Conservation (phyloP, 2,329 filamentous ascomycete genomes). For the Neophaeococcomyces aloes region DNA sequence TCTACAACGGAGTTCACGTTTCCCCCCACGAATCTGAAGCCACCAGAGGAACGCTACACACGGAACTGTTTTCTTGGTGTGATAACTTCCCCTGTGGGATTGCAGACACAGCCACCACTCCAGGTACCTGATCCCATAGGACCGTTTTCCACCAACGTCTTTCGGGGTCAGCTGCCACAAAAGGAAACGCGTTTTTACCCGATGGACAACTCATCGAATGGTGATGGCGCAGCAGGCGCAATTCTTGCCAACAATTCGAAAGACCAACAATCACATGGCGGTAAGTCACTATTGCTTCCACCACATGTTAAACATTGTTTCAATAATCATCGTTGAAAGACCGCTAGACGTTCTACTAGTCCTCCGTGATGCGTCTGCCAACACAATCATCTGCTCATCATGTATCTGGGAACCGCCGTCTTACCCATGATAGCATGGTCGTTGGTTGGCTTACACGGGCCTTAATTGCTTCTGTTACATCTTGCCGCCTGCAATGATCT, state of each 20-base stretch:
- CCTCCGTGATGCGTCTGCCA: neutral
- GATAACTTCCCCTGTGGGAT: neutral
- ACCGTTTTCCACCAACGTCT: too few relatives aligned
- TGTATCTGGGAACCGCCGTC: neutral
- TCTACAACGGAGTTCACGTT: too few relatives aligned
- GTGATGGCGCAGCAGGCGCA: neutral
- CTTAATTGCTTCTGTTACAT: neutral
- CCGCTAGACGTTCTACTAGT: neutral
- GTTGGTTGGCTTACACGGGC: neutral
- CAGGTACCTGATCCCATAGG: neutral
- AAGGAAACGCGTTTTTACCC: neutral
- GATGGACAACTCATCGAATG: slow-evolving; percentile 6
- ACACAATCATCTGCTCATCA: neutral
- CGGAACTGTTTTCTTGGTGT: neutral
- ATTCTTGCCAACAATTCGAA: neutral
- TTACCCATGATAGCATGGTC: too few relatives aligned
- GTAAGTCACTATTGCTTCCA: slow-evolving; percentile 1
- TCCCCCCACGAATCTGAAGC: neutral
- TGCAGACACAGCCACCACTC: neutral
- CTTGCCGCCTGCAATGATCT: slow-evolving; percentile 3
- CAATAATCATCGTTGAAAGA: neutral
- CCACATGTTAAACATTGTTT: neutral
- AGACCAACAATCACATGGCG: slow-evolving; percentile 6
- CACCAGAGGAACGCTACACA: neutral
- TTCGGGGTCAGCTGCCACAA: slow-evolving; percentile 3